Base-by-base conservation (phyloP, 2,329 filamentous ascomycete genomes). In the Botrytis tulipae region DNA sequence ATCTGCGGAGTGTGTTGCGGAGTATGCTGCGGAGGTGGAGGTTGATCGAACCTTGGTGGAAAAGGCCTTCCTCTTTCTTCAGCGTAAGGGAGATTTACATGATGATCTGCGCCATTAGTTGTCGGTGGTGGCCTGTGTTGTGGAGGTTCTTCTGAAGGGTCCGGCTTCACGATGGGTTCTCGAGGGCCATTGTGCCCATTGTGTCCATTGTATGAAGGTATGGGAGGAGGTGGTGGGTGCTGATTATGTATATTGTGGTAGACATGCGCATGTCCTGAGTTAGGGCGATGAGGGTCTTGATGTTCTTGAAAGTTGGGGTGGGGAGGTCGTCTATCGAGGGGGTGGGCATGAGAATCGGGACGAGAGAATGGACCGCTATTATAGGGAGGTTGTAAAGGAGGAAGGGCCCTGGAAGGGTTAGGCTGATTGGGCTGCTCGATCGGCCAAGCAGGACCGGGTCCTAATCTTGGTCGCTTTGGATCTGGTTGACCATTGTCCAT, bases 401-500 rank as follows among this genome's bases (percentile, higher is more conserved):
- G 83, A 75, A 83, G 78, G 75, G 70, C 61, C 48, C 70, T 72
- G 22, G 82, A 81, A 76, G 82, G 83, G 77, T 72, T 86, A 60
- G 72, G 73, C 54, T 71, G 67, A 60, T 60, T 72, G 70, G 70
- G 70, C 70, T 72, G 70, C 32, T 62, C 70, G 44, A 71, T 73
- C 60, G 70, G 57, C 73, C 73, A 75, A 62, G 73, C 44, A 70
- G 74, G 70, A 46, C 59, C 51, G n/a, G 74, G 54, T 60, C 70
- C 82, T 78, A 89, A 84, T 83, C 88, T 87, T 81, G 86, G 86
- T 80, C 88, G 87, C 84, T 90, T 90, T 80, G 82, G 83, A 80
- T 89, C 87, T 80, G 87, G 87, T 83, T 82, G 85, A 82, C 84
- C 86, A 84, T 84, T 83, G 84, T 90, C 88, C 88, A 90, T 90